Evolutionary conservation across 306 rosid genomes (phyloP).

Genomic region (Trifolium fragiferum): DNA sequence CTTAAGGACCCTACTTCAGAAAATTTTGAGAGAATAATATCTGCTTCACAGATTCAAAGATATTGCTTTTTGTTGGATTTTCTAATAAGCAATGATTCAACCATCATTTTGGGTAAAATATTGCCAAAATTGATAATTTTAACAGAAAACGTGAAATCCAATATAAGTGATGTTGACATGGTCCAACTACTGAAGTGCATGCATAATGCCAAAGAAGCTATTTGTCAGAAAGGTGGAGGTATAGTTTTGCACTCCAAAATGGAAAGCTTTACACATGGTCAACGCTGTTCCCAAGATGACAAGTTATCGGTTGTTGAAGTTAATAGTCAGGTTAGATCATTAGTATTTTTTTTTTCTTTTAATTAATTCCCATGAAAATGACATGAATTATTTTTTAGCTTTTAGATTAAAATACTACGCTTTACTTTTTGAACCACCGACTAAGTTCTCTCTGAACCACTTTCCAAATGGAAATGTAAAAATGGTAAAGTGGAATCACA

Average conservation of each 20-base stretch:
- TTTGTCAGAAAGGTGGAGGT: slow-evolving; percentile 50
- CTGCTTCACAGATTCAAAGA: slow-evolving; percentile 74
- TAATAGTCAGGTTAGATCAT: slow-evolving; percentile 63
- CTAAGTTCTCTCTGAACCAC: neutral
- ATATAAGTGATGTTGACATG: slow-evolving; percentile 51
- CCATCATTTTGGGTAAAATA: slow-evolving; percentile 72
- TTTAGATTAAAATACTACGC: neutral
- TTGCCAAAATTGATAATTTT: slow-evolving; percentile 57
- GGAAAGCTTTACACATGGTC: slow-evolving; percentile 48
- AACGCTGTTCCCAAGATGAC: slow-evolving; percentile 46
- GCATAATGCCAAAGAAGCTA: slow-evolving; percentile 53
- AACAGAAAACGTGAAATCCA: slow-evolving; percentile 51
- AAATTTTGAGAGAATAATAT: slow-evolving; percentile 54
- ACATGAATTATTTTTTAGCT: neutral
- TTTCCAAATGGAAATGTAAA: too few relatives aligned
- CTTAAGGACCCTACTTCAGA: slow-evolving; percentile 75
- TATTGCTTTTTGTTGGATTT: slow-evolving; percentile 70
- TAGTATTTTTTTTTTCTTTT: slow-evolving; percentile 2
- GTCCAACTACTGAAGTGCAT: slow-evolving; percentile 55
- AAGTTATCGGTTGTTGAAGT: slow-evolving; percentile 41
- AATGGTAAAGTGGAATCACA: neutral
- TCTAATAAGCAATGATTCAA: slow-evolving; percentile 65
- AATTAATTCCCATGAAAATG: neutral
- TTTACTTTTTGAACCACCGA: neutral
- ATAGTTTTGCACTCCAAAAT: slow-evolving; percentile 41